These are phyloP conservation scores for Jamesozyma hellenica DNA, from an alignment of 805 yeast species.

Conservation along the genomic window DNA sequence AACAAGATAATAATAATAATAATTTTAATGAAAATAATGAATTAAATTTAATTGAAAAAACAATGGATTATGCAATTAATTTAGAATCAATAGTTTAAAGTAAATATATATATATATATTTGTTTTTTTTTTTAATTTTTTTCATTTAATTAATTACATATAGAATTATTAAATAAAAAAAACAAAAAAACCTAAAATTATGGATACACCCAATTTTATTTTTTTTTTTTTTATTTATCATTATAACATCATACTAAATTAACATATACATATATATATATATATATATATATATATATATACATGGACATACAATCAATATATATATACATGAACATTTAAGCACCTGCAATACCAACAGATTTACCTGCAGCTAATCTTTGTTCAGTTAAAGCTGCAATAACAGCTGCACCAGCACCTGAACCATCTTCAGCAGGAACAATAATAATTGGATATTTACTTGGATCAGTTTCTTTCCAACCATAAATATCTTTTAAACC, in stretches of 20 bases:
- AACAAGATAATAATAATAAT: conserved; percentile 23
- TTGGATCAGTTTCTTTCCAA: conserved; percentile 44
- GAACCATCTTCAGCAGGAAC: conserved; percentile 96
- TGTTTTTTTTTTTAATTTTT: background rate
- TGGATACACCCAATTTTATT: no score
- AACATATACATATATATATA: no score
- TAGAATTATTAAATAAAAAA: background rate
- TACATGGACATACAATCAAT: no score
- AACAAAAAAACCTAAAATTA: no score
- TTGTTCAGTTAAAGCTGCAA: conserved; percentile 86
- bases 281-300: no score
- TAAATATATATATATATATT: background rate
- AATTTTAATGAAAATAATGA: conserved; percentile 9
- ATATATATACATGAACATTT: background rate
- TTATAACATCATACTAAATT: no score
- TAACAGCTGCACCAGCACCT: conserved; percentile 97
- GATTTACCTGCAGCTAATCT: conserved; percentile 64
- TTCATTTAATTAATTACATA: no score
- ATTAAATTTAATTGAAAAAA: conserved; percentile 44
- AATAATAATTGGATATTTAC: conserved; percentile 66
- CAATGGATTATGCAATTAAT: conserved; percentile 81
- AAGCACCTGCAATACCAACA: conserved; percentile 40
- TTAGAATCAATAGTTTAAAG: conserved; percentile 77
- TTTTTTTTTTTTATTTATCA: no score
- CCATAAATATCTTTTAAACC: conserved; percentile 83